These are phyloP conservation scores for Neofusicoccum cordaticola DNA, from an alignment of 2,329 filamentous ascomycete species.

Conservation along the genomic window DNA sequence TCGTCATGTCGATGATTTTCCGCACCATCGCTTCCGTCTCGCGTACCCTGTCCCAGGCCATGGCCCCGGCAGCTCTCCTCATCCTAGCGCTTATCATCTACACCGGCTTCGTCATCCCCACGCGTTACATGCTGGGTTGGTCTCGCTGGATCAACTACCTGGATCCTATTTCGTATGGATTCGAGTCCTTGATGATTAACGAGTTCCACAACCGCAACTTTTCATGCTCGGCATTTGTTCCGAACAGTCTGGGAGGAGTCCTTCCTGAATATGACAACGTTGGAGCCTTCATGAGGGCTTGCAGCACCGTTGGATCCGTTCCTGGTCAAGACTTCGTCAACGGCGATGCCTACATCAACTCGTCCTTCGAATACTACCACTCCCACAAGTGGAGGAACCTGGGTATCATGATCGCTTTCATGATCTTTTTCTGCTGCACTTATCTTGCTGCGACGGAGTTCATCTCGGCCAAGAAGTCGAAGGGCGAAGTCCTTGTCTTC, in stretches of 20 bases:
- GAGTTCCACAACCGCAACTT: conserved; percentile 68
- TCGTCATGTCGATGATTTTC: conserved; percentile 47
- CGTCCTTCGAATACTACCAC: conserved; percentile 20
- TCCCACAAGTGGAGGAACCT: conserved; percentile 39
- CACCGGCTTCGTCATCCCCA: conserved; percentile 55
- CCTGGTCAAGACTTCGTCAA: conserved; percentile 29
- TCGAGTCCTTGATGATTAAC: conserved; percentile 74
- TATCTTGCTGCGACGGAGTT: conserved; percentile 40
- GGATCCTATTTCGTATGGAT: conserved; percentile 72
- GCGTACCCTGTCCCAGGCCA: conserved; percentile 57
- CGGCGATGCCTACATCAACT: conserved; percentile 28
- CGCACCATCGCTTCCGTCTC: conserved; percentile 61
- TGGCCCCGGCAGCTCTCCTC: conserved; percentile 51
- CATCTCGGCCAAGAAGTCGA: conserved; percentile 42
- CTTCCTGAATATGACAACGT: conserved; percentile 28
- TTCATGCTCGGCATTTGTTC: conserved; percentile 40
- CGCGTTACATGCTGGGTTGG: conserved; percentile 68
- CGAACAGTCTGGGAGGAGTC: conserved; percentile 23
- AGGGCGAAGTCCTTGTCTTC: conserved; percentile 44
- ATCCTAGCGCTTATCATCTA: conserved; percentile 61
- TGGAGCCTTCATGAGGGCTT: conserved; percentile 25
- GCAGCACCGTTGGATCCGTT: conserved; percentile 31
- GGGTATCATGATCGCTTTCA: conserved; percentile 39
- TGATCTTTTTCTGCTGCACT: conserved; percentile 29
- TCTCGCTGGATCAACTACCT: conserved; percentile 78